Conservation (phyloP, 139 green algal species). For the Micractinium sp. region DNA sequence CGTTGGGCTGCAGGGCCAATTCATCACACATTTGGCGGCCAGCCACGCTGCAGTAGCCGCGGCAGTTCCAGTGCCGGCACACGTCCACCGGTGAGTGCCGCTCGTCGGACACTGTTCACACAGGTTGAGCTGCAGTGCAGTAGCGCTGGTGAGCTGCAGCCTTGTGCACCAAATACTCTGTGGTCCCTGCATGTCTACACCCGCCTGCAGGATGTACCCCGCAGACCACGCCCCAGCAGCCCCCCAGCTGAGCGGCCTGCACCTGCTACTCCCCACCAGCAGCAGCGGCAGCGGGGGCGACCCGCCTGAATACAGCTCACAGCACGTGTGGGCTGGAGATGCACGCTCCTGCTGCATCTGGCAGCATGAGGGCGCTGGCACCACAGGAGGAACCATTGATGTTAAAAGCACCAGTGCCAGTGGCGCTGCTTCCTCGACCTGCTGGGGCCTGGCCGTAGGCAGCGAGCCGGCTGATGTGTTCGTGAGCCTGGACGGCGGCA, state of each 20-base stretch:
- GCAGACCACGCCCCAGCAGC: too few species aligned
- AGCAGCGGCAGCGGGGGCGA: background rate
- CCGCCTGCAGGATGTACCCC: conserved; percentile 9
- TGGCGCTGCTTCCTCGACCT: background rate
- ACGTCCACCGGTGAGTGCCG: background rate
- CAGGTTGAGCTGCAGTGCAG: too few species aligned
- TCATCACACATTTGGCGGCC: background rate
- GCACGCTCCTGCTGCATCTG: conserved; percentile 12
- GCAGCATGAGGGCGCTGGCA: background rate
- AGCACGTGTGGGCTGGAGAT: conserved; percentile 17
- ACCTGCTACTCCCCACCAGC: background rate
- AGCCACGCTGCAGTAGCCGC: background rate
- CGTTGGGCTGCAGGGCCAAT: background rate
- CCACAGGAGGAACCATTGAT: too few species aligned
- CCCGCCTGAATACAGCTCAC: background rate
- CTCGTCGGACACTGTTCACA: too few species aligned
- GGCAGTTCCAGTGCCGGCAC: background rate
- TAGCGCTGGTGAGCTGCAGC: too few species aligned
- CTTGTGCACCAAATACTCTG: background rate
- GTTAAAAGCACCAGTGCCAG: background rate
- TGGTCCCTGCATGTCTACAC: background rate
- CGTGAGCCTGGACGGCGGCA: background rate
- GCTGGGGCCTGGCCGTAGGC: conserved; percentile 1
- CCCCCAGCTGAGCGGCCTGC: background rate
- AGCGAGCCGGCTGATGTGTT: conserved; percentile 24